Evolutionary conservation across 108 stramenopile species (phyloP).

Genomic region (Schizochytrium sp.): DNA sequence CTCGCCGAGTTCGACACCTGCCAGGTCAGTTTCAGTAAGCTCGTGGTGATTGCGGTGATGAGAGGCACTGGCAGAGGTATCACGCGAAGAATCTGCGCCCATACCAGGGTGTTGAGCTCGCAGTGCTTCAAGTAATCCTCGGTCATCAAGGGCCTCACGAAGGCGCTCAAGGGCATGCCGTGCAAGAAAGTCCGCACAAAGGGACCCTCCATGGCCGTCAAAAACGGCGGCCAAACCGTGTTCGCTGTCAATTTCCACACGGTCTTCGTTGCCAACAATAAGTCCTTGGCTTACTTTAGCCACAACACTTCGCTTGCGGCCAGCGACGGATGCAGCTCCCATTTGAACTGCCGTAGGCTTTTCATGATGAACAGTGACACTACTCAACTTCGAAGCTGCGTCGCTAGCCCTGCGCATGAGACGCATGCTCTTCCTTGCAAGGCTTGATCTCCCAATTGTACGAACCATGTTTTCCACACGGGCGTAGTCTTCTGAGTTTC

Average conservation of each 20-base stretch:
- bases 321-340: constrained; percentile 9
- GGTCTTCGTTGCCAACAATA: constrained; percentile 47
- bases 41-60: not conserved
- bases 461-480: no score
- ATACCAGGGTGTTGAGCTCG: not conserved
- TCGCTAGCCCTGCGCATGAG: not conserved
- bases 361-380: not conserved
- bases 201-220: constrained; percentile 47
- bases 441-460: no score
- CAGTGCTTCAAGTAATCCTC: not conserved
- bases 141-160: constrained; percentile 1
- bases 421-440: no score
- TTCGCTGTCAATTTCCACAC: constrained; percentile 11
- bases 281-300: not conserved
- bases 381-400: not conserved
- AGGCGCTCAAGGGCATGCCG: not conserved
- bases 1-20: not conserved
- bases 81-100: no score
- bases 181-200: constrained; percentile 40
- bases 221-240: constrained; percentile 1
- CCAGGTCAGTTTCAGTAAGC: not conserved
- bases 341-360: not conserved
- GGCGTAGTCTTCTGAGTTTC: no score
- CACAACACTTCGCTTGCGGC: constrained; percentile 11
- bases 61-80: no score